Percentiles rank a stretch among this genome's conserved stretches.
phyloP scores from a whole-genome alignment of 139 green algal genomes.

The Chloropicon primus region DNA sequence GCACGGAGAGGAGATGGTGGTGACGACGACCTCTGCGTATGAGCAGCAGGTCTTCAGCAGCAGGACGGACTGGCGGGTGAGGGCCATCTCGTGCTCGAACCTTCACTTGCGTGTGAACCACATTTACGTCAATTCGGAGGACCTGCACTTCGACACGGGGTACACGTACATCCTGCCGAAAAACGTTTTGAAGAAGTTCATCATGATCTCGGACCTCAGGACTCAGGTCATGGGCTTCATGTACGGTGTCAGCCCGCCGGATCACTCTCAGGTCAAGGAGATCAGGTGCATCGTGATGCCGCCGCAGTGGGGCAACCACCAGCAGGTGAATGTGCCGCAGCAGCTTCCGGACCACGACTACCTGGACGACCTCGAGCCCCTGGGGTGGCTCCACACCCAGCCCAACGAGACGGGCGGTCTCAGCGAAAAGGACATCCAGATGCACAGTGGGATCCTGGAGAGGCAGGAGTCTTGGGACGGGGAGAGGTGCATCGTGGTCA shows the following conservation, averaged over 20 bases:
- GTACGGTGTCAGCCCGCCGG: conserved; percentile 86
- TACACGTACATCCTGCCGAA: conserved; percentile 99
- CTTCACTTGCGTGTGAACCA: conserved; percentile 97
- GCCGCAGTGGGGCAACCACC: conserved; percentile 94
- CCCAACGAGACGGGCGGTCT: conserved; percentile 62
- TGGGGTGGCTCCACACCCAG: conserved; percentile 98
- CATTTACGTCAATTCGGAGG: conserved; percentile 96
- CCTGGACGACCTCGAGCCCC: conserved; percentile 88
- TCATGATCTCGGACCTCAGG: conserved; percentile 91
- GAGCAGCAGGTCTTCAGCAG: conserved; percentile 74
- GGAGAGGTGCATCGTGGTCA: conserved; percentile 86
- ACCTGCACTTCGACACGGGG: conserved; percentile 73
- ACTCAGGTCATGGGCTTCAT: conserved; percentile 87
- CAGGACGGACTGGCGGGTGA: conserved; percentile 98
- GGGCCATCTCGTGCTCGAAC: conserved; percentile 91
- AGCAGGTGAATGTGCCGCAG: conserved; percentile 74
- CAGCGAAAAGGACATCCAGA: conserved; percentile 59
- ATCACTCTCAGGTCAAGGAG: conserved; percentile 96
- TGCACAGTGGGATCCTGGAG: conserved; percentile 92
- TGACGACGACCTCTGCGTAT: conserved; percentile 94
- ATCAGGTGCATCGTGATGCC: conserved; percentile 88
- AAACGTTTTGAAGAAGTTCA: conserved; percentile 99
- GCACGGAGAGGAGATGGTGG: conserved; percentile 92
- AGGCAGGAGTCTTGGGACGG: conserved; percentile 86
- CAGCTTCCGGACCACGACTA: conserved; percentile 88